Evolutionary conservation across 2,329 filamentous ascomycete species (phyloP).

Genomic region (Aspergillus brasiliensis): DNA sequence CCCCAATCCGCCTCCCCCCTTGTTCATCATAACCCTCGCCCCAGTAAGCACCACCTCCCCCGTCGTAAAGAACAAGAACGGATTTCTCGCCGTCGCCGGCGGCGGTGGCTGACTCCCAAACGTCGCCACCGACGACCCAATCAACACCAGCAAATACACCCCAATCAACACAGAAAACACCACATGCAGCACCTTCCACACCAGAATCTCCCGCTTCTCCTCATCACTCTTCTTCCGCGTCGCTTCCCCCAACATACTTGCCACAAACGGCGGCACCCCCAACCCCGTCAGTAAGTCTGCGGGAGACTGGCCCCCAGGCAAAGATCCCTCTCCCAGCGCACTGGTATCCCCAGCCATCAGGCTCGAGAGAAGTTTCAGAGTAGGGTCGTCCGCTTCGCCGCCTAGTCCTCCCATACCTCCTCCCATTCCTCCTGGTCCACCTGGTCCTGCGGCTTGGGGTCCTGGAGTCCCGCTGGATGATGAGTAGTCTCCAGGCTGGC

Average conservation of each 20-base stretch:
- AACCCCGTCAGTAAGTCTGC: constrained; percentile 44
- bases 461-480: neutral
- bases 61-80: constrained; percentile 50
- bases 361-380: constrained; percentile 40
- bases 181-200: constrained; percentile 62
- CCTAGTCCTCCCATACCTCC: neutral
- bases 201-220: constrained; percentile 35
- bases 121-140: constrained; percentile 38
- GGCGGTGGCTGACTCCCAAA: constrained; percentile 46
- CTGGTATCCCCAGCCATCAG: constrained; percentile 32
- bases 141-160: constrained; percentile 51
- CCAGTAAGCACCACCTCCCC: constrained; percentile 48
- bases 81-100: constrained; percentile 48
- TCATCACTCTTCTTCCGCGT: constrained; percentile 40
- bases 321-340: neutral
- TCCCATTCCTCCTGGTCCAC: neutral
- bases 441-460: neutral
- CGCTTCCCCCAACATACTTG: constrained; percentile 42
- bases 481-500: constrained; percentile 25
- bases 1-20: constrained; percentile 29
- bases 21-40: constrained; percentile 35
- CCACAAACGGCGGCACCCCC: constrained; percentile 43
- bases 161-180: constrained; percentile 60
- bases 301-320: constrained; percentile 6
- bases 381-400: constrained; percentile 31